Base-by-base conservation (phyloP, 2,329 filamentous ascomycete species). In the Botrytis paeoniae region DNA sequence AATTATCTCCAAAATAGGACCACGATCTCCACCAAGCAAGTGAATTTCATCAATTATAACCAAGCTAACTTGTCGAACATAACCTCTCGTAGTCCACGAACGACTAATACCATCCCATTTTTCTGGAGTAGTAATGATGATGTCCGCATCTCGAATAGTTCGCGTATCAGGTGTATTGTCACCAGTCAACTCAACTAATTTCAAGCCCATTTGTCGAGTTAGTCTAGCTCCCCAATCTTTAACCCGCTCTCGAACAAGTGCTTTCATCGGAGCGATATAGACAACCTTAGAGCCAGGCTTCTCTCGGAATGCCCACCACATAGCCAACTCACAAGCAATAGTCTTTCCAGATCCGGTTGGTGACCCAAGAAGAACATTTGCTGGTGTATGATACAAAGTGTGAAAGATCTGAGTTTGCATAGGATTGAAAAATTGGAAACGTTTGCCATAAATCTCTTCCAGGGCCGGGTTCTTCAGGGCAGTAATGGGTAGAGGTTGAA, bases 401-500 rank as follows among this genome's bases (percentile, higher is more conserved):
- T 99, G 96, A 83, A 99, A 99, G 69, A 99, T 94, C 80, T 99
- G 96, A 0, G 96, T 98, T 82, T 99, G 96, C 97, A 99, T 98
- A 0, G 96, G 96, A 80, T 99, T 99, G 86, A 99, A 99, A 83
- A 92, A 99, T 76, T 96, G 92, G 82, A 99, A 99, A 45, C 94
- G 89, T 80, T 95, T 86, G 0, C 87, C 90, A 79, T 99, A 99
- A 1, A 99, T 88, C 74, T 96, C 93, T 81, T 99, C 95, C 0
- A 99, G 83, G 0, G 90, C 86, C 0, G 93, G 90, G 75, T 98
- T 97, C 80, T 97, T 94, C 60, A 99, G 85, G 0, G 95, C 95
- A 32, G 90, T 88, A 74, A 99, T 90, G 0, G 95, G 92, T 5
- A 99, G 85, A 2, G 96, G 96, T 80, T 98, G 96, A 37, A 99